Evolutionary conservation across 1,284 basidiomycete genomes (phyloP).

Genomic region (Malassezia sympodialis): DNA sequence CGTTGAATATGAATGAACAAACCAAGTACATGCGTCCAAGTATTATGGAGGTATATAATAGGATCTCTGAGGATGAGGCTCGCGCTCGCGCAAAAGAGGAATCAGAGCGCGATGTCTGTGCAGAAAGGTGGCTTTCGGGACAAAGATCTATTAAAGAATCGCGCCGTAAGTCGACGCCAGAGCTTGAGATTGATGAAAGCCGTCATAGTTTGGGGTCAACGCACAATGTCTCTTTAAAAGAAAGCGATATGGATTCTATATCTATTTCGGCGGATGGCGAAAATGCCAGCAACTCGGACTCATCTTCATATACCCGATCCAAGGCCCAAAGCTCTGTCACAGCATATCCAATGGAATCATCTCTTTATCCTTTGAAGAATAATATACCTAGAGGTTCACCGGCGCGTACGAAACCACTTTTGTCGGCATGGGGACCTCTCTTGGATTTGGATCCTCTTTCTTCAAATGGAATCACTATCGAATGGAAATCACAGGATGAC

Average conservation of each 20-base stretch:
- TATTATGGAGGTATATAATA: constrained; percentile 7
- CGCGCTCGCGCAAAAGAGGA: not conserved
- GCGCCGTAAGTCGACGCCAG: not conserved
- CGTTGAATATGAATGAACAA: not conserved
- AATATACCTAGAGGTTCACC: not conserved
- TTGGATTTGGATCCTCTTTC: not conserved
- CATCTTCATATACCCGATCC: constrained; percentile 5
- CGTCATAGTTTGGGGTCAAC: not conserved
- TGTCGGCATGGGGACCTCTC: not conserved
- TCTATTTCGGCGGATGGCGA: not conserved
- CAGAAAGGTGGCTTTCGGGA: constrained; percentile 1
- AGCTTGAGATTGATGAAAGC: not conserved
- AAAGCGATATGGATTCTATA: not conserved
- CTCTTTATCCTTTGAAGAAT: constrained; percentile 2
- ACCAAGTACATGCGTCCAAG: constrained; percentile 3
- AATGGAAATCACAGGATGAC: not conserved
- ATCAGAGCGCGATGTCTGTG: not conserved
- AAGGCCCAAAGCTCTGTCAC: not conserved
- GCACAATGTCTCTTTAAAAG: not conserved
- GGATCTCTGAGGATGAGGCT: constrained; percentile 4
- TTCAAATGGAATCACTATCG: not conserved
- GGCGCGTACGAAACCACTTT: not conserved
- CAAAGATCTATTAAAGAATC: not conserved
- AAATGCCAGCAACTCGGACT: constrained; percentile 1
- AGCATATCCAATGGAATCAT: constrained; percentile 4